Percentiles rank a stretch among this genome's conserved stretches.
These are phyloP conservation scores for Silene uniflora DNA, from an alignment of 148 eudicot genomes.

Conservation along the genomic window DNA sequence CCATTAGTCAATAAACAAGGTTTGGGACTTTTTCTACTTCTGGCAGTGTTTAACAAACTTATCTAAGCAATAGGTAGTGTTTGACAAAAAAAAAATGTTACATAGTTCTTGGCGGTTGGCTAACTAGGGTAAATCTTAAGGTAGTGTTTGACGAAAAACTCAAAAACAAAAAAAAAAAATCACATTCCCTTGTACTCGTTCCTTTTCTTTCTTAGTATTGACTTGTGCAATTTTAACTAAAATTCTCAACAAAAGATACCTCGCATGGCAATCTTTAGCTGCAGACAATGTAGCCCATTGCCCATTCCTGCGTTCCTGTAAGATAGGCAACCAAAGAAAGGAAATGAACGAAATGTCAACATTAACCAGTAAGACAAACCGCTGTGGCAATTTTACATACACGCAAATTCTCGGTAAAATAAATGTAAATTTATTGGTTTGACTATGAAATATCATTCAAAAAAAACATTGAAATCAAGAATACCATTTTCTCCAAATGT, in stretches of 20 bases:
- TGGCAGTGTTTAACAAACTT: no score
- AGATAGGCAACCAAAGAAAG: slow-evolving; percentile 9
- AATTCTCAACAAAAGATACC: slow-evolving; percentile 40
- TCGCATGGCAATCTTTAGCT: slow-evolving; percentile 92
- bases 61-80: no score
- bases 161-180: not conserved
- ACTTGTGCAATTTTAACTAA: not conserved
- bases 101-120: no score
- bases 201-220: no score
- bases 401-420: no score
- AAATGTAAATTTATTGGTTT: no score
- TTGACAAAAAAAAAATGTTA: no score
- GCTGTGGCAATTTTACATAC: not conserved
- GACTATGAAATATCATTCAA: not conserved
- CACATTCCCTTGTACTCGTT: not conserved
- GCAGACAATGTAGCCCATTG: slow-evolving; percentile 83
- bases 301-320: slow-evolving; percentile 88
- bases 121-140: no score
- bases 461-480: slow-evolving; percentile 12
- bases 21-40: no score
- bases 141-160: no score
- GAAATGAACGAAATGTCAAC: slow-evolving; percentile 15
- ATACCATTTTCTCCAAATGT: slow-evolving; percentile 99
- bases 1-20: no score
- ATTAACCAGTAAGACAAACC: slow-evolving; percentile 10